Conservation (phyloP, 164 flowering plant genomes). For the Piper longum region DNA sequence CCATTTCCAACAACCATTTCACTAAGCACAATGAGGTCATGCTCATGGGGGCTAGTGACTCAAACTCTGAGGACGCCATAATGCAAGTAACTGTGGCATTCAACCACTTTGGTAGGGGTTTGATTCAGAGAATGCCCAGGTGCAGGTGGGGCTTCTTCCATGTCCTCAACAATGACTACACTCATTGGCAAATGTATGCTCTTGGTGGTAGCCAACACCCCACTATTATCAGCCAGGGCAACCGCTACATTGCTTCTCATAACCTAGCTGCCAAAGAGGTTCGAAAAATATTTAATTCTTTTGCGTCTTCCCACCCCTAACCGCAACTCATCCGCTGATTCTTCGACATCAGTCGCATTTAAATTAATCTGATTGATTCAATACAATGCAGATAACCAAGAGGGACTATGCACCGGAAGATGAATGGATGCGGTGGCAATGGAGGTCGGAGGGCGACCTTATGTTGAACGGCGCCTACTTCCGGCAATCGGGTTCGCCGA, state of each 20-base stretch:
- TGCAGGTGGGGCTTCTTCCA: slow-evolving; percentile 69
- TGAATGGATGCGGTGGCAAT: slow-evolving; percentile 59
- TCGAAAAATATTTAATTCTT: not conserved
- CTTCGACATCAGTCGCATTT: too few relatives aligned
- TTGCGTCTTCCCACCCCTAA: not conserved
- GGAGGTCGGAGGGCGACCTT: slow-evolving; percentile 66
- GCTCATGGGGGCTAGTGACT: slow-evolving; percentile 59
- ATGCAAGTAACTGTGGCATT: slow-evolving; percentile 80
- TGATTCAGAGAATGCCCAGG: slow-evolving; percentile 89
- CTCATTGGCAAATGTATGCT: slow-evolving; percentile 87
- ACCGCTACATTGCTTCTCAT: slow-evolving; percentile 57
- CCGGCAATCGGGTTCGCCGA: slow-evolving; percentile 28
- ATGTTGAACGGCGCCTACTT: slow-evolving; percentile 68
- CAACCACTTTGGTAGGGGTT: slow-evolving; percentile 68
- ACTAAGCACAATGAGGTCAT: slow-evolving; percentile 69
- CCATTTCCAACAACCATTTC: slow-evolving; percentile 75
- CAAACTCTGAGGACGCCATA: slow-evolving; percentile 18
- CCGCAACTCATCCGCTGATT: not conserved
- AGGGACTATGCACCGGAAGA: slow-evolving; percentile 31
- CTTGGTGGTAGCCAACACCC: slow-evolving; percentile 78
- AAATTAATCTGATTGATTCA: not conserved
- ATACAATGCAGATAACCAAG: slow-evolving; percentile 35
- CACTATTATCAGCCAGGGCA: slow-evolving; percentile 80
- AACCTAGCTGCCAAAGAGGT: slow-evolving; percentile 44
- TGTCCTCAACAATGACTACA: slow-evolving; percentile 80